These are phyloP conservation scores for Penicillium digitatum DNA, from an alignment of 2,329 filamentous ascomycete genomes.

Conservation along the genomic window DNA sequence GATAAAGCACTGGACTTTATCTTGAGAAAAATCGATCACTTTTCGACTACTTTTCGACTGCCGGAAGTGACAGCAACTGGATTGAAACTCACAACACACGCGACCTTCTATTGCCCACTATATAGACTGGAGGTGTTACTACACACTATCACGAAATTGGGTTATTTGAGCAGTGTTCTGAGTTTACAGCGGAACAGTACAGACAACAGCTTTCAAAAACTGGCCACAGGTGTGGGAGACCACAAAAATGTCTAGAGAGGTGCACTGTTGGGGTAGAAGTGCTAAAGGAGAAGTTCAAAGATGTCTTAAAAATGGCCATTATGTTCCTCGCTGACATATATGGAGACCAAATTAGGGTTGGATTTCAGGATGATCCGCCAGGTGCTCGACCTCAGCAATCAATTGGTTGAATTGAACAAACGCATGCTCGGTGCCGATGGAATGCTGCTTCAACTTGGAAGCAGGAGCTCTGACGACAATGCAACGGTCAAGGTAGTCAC, in stretches of 20 bases:
- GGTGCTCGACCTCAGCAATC: slow-evolving; percentile 17
- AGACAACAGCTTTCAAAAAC: background rate
- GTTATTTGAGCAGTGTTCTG: slow-evolving; percentile 8
- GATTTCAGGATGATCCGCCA: slow-evolving; percentile 13
- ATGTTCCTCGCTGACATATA: background rate
- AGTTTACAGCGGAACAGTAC: background rate
- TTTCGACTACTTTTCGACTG: background rate
- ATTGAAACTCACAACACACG: background rate
- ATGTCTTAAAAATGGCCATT: slow-evolving; percentile 13
- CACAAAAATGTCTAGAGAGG: slow-evolving; percentile 11
- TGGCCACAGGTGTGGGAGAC: slow-evolving; percentile 3
- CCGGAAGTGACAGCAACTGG: background rate
- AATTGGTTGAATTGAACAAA: slow-evolving; percentile 1
- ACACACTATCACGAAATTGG: slow-evolving; percentile 8
- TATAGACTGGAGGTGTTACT: background rate
- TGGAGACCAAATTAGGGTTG: slow-evolving; percentile 15
- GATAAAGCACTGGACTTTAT: background rate
- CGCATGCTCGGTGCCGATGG: background rate
- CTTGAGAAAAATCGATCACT: background rate
- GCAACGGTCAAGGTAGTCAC: slow-evolving; percentile 27
- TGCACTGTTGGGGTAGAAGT: slow-evolving; percentile 13
- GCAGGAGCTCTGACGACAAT: slow-evolving; percentile 22
- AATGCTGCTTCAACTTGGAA: background rate
- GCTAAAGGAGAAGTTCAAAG: slow-evolving; percentile 16
- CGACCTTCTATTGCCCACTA: background rate